Percentiles rank a stretch among this genome's conserved stretches.
Conservation (phyloP, 106 monocot genomes). For the Dioscorea dumetorum region DNA sequence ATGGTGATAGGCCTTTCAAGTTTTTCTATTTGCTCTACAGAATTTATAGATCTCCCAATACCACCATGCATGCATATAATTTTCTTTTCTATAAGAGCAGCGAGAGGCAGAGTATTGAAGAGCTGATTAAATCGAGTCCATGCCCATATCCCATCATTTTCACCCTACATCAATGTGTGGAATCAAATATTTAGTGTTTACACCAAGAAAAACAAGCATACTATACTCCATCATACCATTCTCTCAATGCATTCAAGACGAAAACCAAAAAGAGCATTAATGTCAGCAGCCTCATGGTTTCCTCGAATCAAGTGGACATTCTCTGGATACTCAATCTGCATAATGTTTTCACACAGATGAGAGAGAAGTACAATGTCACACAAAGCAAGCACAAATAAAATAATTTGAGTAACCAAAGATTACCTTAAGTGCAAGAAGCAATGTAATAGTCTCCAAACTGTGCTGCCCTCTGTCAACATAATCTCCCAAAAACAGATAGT, state of each 20-base stretch:
- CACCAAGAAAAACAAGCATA: slow-evolving; percentile 5
- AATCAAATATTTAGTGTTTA: background rate
- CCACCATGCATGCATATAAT: slow-evolving; percentile 99
- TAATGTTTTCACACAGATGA: background rate
- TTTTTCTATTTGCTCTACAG: slow-evolving; percentile 94
- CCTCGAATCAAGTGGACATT: slow-evolving; percentile 93
- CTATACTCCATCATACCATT: slow-evolving; percentile 54
- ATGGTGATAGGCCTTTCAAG: slow-evolving; percentile 97
- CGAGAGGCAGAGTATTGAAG: slow-evolving; percentile 89
- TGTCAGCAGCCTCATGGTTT: slow-evolving; percentile 99
- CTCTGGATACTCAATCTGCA: slow-evolving; percentile 97
- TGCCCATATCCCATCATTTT: slow-evolving; percentile 98
- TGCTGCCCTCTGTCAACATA: slow-evolving; percentile 99
- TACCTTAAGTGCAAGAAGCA: slow-evolving; percentile 98
- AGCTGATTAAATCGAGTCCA: slow-evolving; percentile 97
- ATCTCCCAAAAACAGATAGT: slow-evolving; percentile 97
- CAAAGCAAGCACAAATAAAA: background rate
- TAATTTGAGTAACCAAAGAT: slow-evolving; percentile 11
- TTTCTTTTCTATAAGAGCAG: slow-evolving; percentile 94
- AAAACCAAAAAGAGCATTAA: slow-evolving; percentile 98
- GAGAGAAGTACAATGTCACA: too few relatives aligned
- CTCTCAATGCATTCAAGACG: slow-evolving; percentile 97
- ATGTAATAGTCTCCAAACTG: slow-evolving; percentile 91
- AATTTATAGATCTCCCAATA: slow-evolving; percentile 93
- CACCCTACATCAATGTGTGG: slow-evolving; percentile 50